These are phyloP conservation scores for Fusarium phyllophilum DNA, from an alignment of 2,329 filamentous ascomycete species.

Conservation along the genomic window DNA sequence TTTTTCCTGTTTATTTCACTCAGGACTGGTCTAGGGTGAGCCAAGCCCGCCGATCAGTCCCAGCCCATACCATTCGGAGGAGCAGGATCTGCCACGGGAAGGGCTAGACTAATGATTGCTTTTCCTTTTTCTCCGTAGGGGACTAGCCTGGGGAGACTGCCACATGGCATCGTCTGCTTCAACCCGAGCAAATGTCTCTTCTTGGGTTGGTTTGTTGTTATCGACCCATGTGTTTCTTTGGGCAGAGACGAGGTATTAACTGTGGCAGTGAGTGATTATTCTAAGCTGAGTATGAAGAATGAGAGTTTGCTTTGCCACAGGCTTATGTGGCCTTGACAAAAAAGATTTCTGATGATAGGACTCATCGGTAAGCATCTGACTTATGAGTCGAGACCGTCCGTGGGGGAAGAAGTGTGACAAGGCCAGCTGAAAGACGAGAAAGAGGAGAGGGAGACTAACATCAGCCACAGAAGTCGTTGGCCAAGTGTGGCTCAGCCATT, in stretches of 20 bases:
- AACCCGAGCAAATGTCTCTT: conserved; percentile 1
- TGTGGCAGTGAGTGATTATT: conserved; percentile 11
- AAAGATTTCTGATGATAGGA: not conserved
- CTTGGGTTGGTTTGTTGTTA: not conserved
- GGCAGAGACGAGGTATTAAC: conserved; percentile 18
- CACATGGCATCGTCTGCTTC: conserved; percentile 38
- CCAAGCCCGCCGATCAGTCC: conserved; percentile 22
- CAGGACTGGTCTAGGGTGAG: conserved; percentile 26
- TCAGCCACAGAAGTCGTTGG: conserved; percentile 18
- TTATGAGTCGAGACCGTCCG: conserved; percentile 1
- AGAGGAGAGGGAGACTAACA: not conserved
- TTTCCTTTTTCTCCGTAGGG: conserved; percentile 1
- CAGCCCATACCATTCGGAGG: conserved; percentile 1
- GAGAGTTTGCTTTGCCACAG: conserved; percentile 17
- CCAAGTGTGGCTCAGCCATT: conserved; percentile 21
- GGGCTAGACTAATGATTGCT: conserved; percentile 18
- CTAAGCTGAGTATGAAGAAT: not conserved
- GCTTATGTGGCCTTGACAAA: conserved; percentile 27
- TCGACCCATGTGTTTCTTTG: conserved; percentile 8
- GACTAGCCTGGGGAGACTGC: conserved; percentile 20
- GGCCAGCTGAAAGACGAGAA: conserved; percentile 29
- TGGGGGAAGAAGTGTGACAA: conserved; percentile 14
- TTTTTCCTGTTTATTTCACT: conserved; percentile 2
- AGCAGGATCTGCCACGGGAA: conserved; percentile 17
- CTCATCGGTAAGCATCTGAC: not conserved